phyloP scores from a whole-genome alignment of 2,329 filamentous ascomycete species.

The Anthostomella pinea region DNA sequence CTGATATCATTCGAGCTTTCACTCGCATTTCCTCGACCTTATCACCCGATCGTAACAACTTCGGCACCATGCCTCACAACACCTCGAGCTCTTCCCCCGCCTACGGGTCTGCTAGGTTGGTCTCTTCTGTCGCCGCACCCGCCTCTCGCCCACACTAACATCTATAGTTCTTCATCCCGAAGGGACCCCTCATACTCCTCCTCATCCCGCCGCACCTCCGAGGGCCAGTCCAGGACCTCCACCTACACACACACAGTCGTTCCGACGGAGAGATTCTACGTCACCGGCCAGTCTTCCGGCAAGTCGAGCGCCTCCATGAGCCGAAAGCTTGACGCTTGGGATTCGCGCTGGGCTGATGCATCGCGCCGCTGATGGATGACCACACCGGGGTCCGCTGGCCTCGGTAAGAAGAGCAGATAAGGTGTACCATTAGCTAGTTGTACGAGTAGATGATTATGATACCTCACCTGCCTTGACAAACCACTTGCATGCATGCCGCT shows the following conservation, averaged over 20 bases:
- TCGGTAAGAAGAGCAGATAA: background rate
- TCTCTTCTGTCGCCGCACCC: background rate
- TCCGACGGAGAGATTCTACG: conserved; percentile 15
- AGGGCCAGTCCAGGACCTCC: conserved; percentile 6
- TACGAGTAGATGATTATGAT: background rate
- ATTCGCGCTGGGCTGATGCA: conserved; percentile 9
- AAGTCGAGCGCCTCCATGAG: conserved; percentile 13
- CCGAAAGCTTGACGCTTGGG: conserved; percentile 15
- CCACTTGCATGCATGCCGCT: too few species aligned
- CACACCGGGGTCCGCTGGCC: background rate
- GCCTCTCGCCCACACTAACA: background rate
- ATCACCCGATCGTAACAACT: too few species aligned
- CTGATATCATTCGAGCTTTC: too few species aligned
- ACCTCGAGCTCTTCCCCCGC: background rate
- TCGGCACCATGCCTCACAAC: too few species aligned
- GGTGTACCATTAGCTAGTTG: background rate
- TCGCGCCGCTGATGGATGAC: conserved; percentile 7
- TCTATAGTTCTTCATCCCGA: background rate
- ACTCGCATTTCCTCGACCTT: too few species aligned
- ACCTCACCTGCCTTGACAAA: too few species aligned
- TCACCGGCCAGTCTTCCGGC: conserved; percentile 17
- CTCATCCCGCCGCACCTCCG: background rate
- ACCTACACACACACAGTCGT: conserved; percentile 7
- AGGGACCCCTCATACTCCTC: conserved; percentile 2
- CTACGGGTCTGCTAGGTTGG: background rate